Percentiles rank a stretch among this genome's conserved stretches.
Evolutionary conservation across 2,329 filamentous ascomycete genomes (phyloP).

Genomic region (Claviceps arundinis): DNA sequence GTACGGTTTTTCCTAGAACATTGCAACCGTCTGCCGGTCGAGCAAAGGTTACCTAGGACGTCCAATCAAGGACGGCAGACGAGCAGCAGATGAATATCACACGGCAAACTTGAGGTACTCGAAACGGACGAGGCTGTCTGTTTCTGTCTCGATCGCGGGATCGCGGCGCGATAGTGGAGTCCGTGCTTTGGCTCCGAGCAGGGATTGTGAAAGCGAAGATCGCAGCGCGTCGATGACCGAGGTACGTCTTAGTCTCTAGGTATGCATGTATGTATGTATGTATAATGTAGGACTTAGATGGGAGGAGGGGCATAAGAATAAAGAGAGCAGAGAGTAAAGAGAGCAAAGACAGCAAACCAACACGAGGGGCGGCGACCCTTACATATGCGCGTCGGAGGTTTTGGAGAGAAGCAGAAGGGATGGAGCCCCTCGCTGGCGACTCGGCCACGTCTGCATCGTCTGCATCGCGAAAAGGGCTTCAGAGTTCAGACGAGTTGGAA

Average conservation of each 20-base stretch:
- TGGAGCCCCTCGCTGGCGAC: not conserved
- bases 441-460: not conserved
- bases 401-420: too few relatives aligned
- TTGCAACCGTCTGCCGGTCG: conserved; percentile 11
- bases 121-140: not conserved
- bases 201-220: not conserved
- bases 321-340: too few relatives aligned
- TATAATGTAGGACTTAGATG: too few relatives aligned
- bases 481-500: too few relatives aligned
- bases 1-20: conserved; percentile 14
- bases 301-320: too few relatives aligned
- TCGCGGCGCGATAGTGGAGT: not conserved
- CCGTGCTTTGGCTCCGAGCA: not conserved
- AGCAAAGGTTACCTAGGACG: not conserved
- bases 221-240: too few relatives aligned
- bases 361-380: too few relatives aligned
- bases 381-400: too few relatives aligned
- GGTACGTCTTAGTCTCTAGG: too few relatives aligned
- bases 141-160: not conserved
- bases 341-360: too few relatives aligned
- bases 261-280: too few relatives aligned
- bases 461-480: not conserved
- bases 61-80: not conserved
- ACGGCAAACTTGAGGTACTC: not conserved
- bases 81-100: not conserved